Conservation (phyloP, 768 basidiomycete genomes). For the Calocybe cyanea region DNA sequence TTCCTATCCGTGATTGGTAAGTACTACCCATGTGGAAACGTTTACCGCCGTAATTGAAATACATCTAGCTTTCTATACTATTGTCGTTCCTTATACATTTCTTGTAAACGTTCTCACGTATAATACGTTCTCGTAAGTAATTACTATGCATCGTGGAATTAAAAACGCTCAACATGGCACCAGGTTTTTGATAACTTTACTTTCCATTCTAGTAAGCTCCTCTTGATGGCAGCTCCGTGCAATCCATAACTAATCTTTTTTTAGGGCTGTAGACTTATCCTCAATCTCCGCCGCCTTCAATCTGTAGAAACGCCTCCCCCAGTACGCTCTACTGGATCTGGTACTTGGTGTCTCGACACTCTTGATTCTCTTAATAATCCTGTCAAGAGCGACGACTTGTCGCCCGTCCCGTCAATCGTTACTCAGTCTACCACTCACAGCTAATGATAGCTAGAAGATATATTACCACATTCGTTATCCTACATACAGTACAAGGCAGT, state of each 20-base stretch:
- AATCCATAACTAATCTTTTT: neutral
- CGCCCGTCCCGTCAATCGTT: too few relatives aligned
- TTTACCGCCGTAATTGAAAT: neutral
- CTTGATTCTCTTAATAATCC: neutral
- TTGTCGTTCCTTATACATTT: conserved; percentile 9
- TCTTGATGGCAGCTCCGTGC: neutral
- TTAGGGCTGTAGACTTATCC: conserved; percentile 9
- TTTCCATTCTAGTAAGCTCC: conserved; percentile 8
- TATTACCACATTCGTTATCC: too few relatives aligned
- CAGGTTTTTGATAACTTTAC: conserved; percentile 11
- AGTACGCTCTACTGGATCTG: neutral
- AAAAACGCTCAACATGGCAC: neutral
- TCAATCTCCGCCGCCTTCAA: conserved; percentile 2
- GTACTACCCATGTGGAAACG: neutral
- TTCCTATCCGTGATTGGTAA: conserved; percentile 4
- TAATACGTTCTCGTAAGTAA: conserved; percentile 10
- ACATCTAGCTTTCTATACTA: conserved; percentile 3
- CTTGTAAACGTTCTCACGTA: conserved; percentile 7
- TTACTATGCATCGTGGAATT: neutral
- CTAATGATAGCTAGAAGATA: too few relatives aligned
- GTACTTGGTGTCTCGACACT: conserved; percentile 11
- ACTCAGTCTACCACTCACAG: too few relatives aligned
- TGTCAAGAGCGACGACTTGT: neutral
- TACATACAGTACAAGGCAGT: too few relatives aligned
- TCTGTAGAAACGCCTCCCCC: neutral